Evolutionary conservation across 2,329 filamentous ascomycete genomes (phyloP).

Genomic region (Pezicula neosporulosa): DNA sequence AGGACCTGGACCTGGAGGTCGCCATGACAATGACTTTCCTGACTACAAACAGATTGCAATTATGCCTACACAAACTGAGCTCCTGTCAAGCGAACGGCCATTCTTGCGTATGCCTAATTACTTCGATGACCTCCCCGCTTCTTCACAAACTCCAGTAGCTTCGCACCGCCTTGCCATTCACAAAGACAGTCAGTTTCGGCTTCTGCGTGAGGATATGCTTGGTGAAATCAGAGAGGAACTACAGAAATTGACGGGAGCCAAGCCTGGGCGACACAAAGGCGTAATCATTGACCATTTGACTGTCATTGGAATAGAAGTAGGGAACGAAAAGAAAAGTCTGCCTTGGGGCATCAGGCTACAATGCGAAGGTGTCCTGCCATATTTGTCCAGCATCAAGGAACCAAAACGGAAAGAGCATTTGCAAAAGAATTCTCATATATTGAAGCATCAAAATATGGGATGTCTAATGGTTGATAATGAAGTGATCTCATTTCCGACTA

Average conservation of each 20-base stretch:
- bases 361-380: conserved; percentile 39
- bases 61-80: conserved; percentile 63
- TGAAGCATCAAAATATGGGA: conserved; percentile 59
- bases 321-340: conserved; percentile 19
- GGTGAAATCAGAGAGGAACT: conserved; percentile 61
- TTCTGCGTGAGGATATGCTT: conserved; percentile 69
- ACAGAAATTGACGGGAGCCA: conserved; percentile 44
- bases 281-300: conserved; percentile 32
- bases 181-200: conserved; percentile 68
- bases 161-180: conserved; percentile 43
- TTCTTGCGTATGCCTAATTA: conserved; percentile 54
- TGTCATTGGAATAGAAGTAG: conserved; percentile 13
- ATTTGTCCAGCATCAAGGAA: conserved; percentile 29
- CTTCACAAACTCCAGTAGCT: conserved; percentile 9
- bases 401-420: conserved; percentile 42
- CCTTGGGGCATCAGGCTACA: conserved; percentile 38
- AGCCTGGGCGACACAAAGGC: conserved; percentile 37
- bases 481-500: conserved; percentile 56
- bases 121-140: conserved; percentile 34
- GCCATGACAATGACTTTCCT: conserved; percentile 69
- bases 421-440: conserved; percentile 40
- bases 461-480: conserved; percentile 50
- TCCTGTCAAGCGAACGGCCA: conserved; percentile 46
- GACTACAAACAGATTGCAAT: conserved; percentile 61
- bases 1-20: conserved; percentile 49